Evolutionary conservation across 306 rosid genomes (phyloP).

Genomic region (Fragaria ananassa): DNA sequence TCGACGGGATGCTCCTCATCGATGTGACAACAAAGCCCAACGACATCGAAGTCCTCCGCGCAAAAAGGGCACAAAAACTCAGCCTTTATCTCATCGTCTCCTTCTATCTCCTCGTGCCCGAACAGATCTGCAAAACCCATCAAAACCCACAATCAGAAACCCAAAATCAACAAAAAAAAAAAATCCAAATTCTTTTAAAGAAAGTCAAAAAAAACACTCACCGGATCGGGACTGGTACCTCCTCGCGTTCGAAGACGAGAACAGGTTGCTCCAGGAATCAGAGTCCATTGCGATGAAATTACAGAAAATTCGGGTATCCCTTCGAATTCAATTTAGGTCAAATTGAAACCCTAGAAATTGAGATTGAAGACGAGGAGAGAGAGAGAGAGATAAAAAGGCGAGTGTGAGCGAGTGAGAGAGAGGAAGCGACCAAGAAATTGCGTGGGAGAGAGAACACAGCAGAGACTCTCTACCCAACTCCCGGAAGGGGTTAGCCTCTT

Average conservation of each 20-base stretch:
- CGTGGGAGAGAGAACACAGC: constrained; percentile 1
- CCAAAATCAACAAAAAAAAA: not conserved
- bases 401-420: not conserved
- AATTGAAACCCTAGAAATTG: constrained; percentile 34
- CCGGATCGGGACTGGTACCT: constrained; percentile 68
- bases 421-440: constrained; percentile 27
- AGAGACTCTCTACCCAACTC: constrained; percentile 30
- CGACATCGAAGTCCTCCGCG: constrained; percentile 68
- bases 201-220: constrained; percentile 2
- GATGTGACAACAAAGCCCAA: constrained; percentile 85
- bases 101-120: constrained; percentile 46
- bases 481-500: not conserved
- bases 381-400: not conserved
- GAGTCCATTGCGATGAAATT: constrained; percentile 47
- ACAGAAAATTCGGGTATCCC: constrained; percentile 1
- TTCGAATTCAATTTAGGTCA: not conserved
- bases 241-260: constrained; percentile 37
- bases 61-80: constrained; percentile 79
- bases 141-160: not conserved
- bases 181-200: not conserved
- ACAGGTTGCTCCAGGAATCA: constrained; percentile 58
- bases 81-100: constrained; percentile 53
- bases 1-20: constrained; percentile 72
- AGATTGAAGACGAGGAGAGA: not conserved
- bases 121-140: constrained; percentile 47